Evolutionary conservation across 306 rosid genomes (phyloP).

Genomic region (Potentilla sterilis): DNA sequence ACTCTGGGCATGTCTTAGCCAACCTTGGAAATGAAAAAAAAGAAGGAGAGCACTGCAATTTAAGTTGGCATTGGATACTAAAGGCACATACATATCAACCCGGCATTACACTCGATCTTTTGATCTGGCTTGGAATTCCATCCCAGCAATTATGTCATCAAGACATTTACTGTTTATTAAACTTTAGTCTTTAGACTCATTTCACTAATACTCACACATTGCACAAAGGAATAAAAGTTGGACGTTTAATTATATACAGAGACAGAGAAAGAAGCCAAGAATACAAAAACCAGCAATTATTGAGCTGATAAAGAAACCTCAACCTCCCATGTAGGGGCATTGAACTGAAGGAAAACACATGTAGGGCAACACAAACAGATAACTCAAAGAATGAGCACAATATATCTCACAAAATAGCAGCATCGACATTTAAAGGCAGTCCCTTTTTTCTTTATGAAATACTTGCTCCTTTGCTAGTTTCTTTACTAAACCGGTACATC

Average conservation of each 20-base stretch:
- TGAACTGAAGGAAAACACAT: not conserved
- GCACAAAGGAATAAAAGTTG: slow-evolving; percentile 6
- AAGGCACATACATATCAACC: not conserved
- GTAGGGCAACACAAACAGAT: slow-evolving; percentile 3
- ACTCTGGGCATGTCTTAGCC: not conserved
- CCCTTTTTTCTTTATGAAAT: slow-evolving; percentile 18
- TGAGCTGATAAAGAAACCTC: slow-evolving; percentile 11
- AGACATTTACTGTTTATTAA: not conserved
- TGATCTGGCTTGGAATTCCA: not conserved
- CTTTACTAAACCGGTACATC: not conserved
- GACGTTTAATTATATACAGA: slow-evolving; percentile 12
- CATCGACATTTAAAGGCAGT: slow-evolving; percentile 21
- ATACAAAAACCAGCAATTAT: slow-evolving; percentile 1
- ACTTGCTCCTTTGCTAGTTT: no score
- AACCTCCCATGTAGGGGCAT: not conserved
- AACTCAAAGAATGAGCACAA: slow-evolving; percentile 13
- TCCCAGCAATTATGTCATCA: not conserved
- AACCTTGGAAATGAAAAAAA: no score
- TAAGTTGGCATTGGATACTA: no score
- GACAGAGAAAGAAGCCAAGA: not conserved
- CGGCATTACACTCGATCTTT: no score
- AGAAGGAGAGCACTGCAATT: no score
- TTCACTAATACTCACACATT: not conserved
- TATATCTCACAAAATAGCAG: slow-evolving; percentile 24
- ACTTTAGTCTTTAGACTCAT: not conserved